phyloP scores from a whole-genome alignment of 495 filamentous ascomycete genomes.

The Podospora anserina region DNA sequence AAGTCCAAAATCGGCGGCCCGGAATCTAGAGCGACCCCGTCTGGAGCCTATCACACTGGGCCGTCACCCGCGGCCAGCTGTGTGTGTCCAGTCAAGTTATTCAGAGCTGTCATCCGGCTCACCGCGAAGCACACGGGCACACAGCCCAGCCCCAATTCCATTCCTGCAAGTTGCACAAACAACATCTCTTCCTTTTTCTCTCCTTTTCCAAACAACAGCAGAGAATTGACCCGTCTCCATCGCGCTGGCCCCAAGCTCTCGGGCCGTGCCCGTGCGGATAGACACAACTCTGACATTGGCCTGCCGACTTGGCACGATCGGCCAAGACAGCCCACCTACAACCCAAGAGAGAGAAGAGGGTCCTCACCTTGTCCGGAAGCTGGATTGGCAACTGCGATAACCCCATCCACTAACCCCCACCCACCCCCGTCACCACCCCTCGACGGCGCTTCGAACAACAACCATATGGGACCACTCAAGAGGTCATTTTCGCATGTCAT shows the following conservation, averaged over 20 bases:
- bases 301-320: conserved; percentile 22
- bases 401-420: background rate
- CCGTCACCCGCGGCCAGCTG: background rate
- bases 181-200: background rate
- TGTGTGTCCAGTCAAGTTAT: background rate
- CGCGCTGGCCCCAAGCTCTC: background rate
- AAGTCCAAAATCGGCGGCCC: background rate
- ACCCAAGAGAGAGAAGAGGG: background rate
- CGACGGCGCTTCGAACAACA: background rate
- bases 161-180: background rate
- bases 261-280: conserved; percentile 7
- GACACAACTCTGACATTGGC: conserved; percentile 7
- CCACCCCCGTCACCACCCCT: background rate
- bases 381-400: background rate
- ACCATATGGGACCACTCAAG: background rate
- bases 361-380: background rate
- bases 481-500: conserved; percentile 15
- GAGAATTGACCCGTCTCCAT: background rate
- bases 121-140: no score
- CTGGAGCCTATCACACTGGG: background rate
- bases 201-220: background rate
- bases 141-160: background rate
- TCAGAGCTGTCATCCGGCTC: background rate
- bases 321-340: conserved; percentile 16
- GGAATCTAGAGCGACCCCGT: background rate